These are phyloP conservation scores for Silene coronaria DNA, from an alignment of 179 eudicot genomes.

Conservation along the genomic window DNA sequence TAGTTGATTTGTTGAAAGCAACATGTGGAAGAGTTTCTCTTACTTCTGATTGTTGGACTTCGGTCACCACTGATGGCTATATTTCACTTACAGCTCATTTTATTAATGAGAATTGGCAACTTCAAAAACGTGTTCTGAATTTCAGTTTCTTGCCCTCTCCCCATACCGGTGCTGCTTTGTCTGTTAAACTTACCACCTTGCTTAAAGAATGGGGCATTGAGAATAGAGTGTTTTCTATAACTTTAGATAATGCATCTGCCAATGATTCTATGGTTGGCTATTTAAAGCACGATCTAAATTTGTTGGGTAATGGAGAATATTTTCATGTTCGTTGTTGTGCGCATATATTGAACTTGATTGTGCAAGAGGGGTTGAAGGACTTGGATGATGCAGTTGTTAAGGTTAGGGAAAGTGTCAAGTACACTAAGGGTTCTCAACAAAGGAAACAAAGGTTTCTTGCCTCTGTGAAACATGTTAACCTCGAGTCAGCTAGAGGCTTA, in stretches of 20 bases:
- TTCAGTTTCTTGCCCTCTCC: slow-evolving; percentile 16
- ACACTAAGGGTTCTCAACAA: slow-evolving; percentile 16
- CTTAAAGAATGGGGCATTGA: slow-evolving; percentile 13
- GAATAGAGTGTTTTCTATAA: not conserved
- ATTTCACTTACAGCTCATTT: slow-evolving; percentile 15
- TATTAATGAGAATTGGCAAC: slow-evolving; percentile 1
- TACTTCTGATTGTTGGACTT: not conserved
- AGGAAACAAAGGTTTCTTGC: slow-evolving; percentile 8
- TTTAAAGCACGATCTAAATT: not conserved
- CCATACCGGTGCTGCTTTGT: slow-evolving; percentile 12
- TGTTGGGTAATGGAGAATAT: not conserved
- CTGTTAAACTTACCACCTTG: not conserved
- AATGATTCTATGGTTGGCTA: slow-evolving; percentile 8
- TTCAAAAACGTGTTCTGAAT: slow-evolving; percentile 18
- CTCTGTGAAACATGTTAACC: not conserved
- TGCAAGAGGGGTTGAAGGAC: slow-evolving; percentile 1
- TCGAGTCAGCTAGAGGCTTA: not conserved
- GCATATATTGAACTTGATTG: too few relatives aligned
- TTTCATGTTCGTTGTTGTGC: slow-evolving; percentile 18
- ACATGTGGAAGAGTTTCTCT: not conserved
- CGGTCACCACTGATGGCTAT: slow-evolving; percentile 10
- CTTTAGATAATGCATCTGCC: slow-evolving; percentile 9
- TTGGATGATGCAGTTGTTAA: slow-evolving; percentile 4
- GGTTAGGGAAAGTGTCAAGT: slow-evolving; percentile 18
- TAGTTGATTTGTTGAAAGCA: not conserved